Percentiles rank a stretch among this genome's conserved stretches.
phyloP scores from a whole-genome alignment of 345 rosid species.

The Rubroshorea leprosula region DNA sequence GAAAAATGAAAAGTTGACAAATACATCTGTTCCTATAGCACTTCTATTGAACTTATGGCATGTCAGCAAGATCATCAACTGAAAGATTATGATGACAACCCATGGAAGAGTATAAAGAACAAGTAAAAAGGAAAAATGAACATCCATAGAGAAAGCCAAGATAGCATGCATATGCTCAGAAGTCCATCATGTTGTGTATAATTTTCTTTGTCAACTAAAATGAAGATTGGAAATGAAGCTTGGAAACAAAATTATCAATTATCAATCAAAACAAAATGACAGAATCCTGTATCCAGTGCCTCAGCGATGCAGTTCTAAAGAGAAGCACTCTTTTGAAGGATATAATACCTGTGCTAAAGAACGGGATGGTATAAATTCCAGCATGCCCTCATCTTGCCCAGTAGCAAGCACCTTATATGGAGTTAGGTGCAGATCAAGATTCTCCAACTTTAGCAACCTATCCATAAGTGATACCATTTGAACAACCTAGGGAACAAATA shows the following conservation, averaged over 20 bases:
- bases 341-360: slow-evolving; percentile 78
- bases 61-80: slow-evolving; percentile 7
- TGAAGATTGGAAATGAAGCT: neutral
- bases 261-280: neutral
- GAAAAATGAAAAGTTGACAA: too few relatives aligned
- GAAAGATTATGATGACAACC: neutral
- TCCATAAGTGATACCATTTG: slow-evolving; percentile 99
- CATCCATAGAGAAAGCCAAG: neutral
- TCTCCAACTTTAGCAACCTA: slow-evolving; percentile 90
- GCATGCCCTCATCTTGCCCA: slow-evolving; percentile 98
- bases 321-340: slow-evolving; percentile 6
- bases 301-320: too few relatives aligned
- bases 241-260: neutral
- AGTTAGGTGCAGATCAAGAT: slow-evolving; percentile 86
- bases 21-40: neutral
- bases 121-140: neutral
- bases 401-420: slow-evolving; percentile 96
- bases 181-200: neutral
- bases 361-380: slow-evolving; percentile 92
- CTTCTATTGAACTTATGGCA: neutral
- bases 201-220: neutral
- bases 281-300: neutral
- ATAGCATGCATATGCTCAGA: neutral
- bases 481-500: slow-evolving; percentile 62
- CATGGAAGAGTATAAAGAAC: neutral